phyloP scores from a whole-genome alignment of 2,329 filamentous ascomycete genomes.

The Fusarium sp. region DNA sequence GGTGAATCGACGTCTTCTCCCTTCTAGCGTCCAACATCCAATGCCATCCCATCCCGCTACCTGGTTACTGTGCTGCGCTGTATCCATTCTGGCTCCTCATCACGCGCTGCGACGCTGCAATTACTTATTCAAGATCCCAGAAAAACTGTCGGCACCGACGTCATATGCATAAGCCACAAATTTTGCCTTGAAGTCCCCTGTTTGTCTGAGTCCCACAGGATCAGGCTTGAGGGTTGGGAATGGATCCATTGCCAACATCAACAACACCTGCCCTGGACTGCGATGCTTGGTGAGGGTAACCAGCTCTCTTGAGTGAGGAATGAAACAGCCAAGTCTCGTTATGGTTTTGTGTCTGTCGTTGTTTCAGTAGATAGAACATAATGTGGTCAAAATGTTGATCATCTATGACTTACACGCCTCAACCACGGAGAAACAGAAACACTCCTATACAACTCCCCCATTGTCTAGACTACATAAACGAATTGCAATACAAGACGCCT shows the following conservation, averaged over 20 bases:
- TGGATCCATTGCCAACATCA: background rate
- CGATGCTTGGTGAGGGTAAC: background rate
- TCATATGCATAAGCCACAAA: conserved; percentile 14
- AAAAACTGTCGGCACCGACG: conserved; percentile 10
- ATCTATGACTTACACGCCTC: conserved; percentile 4
- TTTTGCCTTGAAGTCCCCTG: background rate
- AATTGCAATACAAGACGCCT: background rate
- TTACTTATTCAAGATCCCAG: conserved; percentile 8
- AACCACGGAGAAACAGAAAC: background rate
- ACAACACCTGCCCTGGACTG: background rate
- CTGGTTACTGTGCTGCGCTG: background rate
- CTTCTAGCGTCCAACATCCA: background rate
- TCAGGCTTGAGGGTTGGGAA: background rate
- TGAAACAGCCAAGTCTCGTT: background rate
- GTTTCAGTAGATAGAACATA: conserved; percentile 4
- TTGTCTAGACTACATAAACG: background rate
- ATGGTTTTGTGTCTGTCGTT: background rate
- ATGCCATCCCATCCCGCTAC: background rate
- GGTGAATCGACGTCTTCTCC: background rate
- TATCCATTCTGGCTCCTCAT: conserved; percentile 11
- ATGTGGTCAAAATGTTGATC: conserved; percentile 6
- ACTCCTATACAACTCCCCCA: background rate
- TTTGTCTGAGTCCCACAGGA: background rate
- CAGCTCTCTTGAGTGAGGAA: background rate
- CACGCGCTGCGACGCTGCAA: conserved; percentile 25